Conservation (phyloP, 805 yeast genomes). For the Yarrowia bubula region DNA sequence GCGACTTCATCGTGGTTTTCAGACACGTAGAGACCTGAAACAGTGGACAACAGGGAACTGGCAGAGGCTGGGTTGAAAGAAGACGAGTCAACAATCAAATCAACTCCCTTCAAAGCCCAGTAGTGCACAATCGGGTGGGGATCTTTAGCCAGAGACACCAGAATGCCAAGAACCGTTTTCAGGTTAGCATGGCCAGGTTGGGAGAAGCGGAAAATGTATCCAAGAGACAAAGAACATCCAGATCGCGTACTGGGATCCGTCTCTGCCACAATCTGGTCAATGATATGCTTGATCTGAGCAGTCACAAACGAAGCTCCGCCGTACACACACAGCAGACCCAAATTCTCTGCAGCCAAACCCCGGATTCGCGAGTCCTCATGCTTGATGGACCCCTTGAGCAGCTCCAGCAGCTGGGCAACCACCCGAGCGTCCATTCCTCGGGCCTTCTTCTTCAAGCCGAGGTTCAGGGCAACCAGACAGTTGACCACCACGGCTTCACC, state of each 20-base stretch:
- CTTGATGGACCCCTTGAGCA: constrained; percentile 46
- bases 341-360: constrained; percentile 52
- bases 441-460: constrained; percentile 40
- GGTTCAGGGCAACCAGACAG: constrained; percentile 61
- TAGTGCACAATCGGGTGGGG: constrained; percentile 83
- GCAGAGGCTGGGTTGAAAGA: constrained; percentile 49
- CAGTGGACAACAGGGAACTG: constrained; percentile 44
- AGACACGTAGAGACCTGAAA: constrained; percentile 44
- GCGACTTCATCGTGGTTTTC: constrained; percentile 50
- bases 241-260: constrained; percentile 65
- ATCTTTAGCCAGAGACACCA: constrained; percentile 62
- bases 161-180: constrained; percentile 52
- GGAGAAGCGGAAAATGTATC: constrained; percentile 45
- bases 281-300: constrained; percentile 51
- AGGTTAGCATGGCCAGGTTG: constrained; percentile 42
- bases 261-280: constrained; percentile 64
- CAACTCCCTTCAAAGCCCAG: constrained; percentile 63
- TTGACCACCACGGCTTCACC: constrained; percentile 58
- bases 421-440: constrained; percentile 39
- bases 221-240: constrained; percentile 51
- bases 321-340: constrained; percentile 50
- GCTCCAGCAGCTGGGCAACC: constrained; percentile 50
- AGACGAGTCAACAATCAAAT: constrained; percentile 56
- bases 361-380: constrained; percentile 46
- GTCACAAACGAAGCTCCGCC: constrained; percentile 37